Base-by-base conservation (phyloP, 2,329 filamentous ascomycete species). In the Fusarium solani-melongenae region DNA sequence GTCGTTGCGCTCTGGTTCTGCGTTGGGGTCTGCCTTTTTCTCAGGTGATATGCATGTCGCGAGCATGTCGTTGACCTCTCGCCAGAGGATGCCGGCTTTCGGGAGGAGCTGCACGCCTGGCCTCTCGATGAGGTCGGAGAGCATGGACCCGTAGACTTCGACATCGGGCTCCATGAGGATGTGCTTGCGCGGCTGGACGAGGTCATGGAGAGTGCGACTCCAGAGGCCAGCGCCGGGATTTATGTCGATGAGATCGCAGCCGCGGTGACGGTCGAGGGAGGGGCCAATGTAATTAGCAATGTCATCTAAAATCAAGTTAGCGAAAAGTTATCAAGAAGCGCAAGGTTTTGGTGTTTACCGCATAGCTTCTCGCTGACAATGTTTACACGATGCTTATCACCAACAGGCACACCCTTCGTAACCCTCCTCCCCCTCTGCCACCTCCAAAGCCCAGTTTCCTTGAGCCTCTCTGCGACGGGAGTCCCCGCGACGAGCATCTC, bases 201-300 rank as follows among this genome's bases (percentile, higher is more conserved):
- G 84, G 0, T 94, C 87, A 79, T 98, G 91, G 1, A 98, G 85
- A 77, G 92, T 93, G 31, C 86, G 85, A 36, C 95, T 97, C 90
- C 93, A 96, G 3, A 97, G 62, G 10, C 95, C 94, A 1, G 85
- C 84, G 15, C 95, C 95, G 0, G 96, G 96, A 80, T 95, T 94
- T 64, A 98, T 85, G 79, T 98, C 96, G 76, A 99, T 85, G 51
- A 98, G 88, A 77, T 97, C 95, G 82, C 95, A 95, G 62, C 94
- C 93, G 58, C 86, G 84, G 81, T 96, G 92, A 51, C 90, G 88
- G 36, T 90, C 84, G 20, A 98, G 87, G 4, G 90, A 91, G 1
- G 89, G 88, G 3, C 88, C 90, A n/a, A 97, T 83, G 69, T 93
- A 93, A 8, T 89, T 80, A 53, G 97, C 76, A 15, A 93, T 84